Percentiles rank a stretch among this genome's conserved stretches.
phyloP scores from a whole-genome alignment of 2,329 filamentous ascomycete species.

The Trichophyton simii region DNA sequence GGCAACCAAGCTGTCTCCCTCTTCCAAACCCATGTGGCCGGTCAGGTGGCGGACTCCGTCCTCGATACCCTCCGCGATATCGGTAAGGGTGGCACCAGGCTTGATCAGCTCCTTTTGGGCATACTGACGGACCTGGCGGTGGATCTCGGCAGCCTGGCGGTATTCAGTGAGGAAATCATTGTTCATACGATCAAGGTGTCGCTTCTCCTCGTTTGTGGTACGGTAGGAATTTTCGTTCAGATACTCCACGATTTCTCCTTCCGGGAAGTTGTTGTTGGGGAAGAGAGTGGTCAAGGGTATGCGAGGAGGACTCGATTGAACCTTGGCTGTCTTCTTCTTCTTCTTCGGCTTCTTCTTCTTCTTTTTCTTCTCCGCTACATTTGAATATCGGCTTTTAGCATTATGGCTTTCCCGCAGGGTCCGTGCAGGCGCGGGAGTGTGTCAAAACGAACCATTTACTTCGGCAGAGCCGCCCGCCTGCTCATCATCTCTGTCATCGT shows the following conservation, averaged over 20 bases:
- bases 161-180: slow-evolving; percentile 70
- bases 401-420: not conserved
- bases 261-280: slow-evolving; percentile 58
- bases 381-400: slow-evolving; percentile 3
- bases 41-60: slow-evolving; percentile 64
- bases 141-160: slow-evolving; percentile 74
- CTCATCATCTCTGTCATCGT: slow-evolving; percentile 40
- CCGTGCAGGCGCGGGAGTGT: slow-evolving; percentile 4
- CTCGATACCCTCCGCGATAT: slow-evolving; percentile 81
- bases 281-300: slow-evolving; percentile 63
- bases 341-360: slow-evolving; percentile 71
- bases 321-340: slow-evolving; percentile 53
- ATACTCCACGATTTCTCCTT: slow-evolving; percentile 69
- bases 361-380: slow-evolving; percentile 52
- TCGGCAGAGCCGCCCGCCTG: not conserved
- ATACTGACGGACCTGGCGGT: slow-evolving; percentile 75
- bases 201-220: slow-evolving; percentile 74
- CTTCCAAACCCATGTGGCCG: slow-evolving; percentile 61
- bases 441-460: slow-evolving; percentile 10
- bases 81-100: slow-evolving; percentile 65
- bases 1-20: slow-evolving; percentile 64
- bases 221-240: slow-evolving; percentile 62
- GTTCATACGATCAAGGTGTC: slow-evolving; percentile 68
- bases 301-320: slow-evolving; percentile 65
- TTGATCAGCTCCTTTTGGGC: slow-evolving; percentile 61